A percentile compares a stretch with the other conserved stretches of the same genome.
phyloP scores from a whole-genome alignment of 768 basidiomycete species.

The Psilocybe azurescens region DNA sequence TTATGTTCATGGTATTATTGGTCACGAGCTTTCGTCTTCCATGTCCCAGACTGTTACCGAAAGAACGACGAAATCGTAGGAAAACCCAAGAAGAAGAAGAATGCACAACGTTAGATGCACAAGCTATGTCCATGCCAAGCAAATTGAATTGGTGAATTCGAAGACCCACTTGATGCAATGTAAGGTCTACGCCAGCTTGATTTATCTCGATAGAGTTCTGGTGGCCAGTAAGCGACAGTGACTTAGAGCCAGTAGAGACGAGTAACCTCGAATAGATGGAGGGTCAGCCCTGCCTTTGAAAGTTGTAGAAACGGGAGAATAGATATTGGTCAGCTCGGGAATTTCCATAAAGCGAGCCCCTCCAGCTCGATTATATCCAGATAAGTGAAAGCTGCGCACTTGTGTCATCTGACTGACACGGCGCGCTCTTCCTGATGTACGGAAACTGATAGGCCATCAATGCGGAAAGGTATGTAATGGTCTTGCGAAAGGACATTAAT shows the following conservation, averaged over 20 bases:
- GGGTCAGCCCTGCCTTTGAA: background rate
- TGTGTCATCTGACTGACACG: conserved; percentile 13
- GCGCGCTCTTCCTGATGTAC: conserved; percentile 3
- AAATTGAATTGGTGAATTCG: background rate
- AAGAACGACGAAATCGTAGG: conserved; percentile 4
- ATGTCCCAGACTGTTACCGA: conserved; percentile 2
- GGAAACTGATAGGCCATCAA: conserved; percentile 13
- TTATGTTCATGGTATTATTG: background rate
- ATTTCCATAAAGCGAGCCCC: conserved; percentile 13
- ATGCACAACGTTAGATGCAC: background rate
- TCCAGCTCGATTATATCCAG: background rate
- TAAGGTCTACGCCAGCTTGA: background rate
- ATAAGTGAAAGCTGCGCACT: conserved; percentile 4
- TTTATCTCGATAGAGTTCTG: background rate
- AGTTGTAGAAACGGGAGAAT: background rate
- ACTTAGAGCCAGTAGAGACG: background rate
- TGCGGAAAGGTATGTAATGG: background rate
- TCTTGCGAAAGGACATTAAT: conserved; percentile 12
- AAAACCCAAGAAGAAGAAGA: conserved; percentile 2
- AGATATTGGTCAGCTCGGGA: conserved; percentile 1
- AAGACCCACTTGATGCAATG: background rate
- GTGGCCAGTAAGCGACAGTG: background rate
- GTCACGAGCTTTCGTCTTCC: background rate
- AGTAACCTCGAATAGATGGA: background rate
- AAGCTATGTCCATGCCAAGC: background rate